Evolutionary conservation across 192 early-diverging fungal genomes (phyloP).

Genomic region (Cetraspora pellucida): DNA sequence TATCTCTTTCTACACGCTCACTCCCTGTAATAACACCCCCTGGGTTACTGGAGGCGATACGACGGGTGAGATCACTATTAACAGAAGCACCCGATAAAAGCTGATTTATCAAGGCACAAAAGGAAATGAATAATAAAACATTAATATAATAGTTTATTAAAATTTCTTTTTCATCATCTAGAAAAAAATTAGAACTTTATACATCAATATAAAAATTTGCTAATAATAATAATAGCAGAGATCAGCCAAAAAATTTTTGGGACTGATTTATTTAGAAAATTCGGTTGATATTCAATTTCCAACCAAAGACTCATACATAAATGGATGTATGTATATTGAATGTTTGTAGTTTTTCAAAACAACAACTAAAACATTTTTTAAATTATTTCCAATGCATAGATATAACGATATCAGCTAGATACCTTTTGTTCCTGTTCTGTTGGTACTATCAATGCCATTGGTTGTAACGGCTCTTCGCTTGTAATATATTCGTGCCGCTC

Average conservation of each 20-base stretch:
- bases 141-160: neutral
- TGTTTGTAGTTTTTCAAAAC: neutral
- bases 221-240: too few species aligned
- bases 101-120: neutral
- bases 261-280: too few species aligned
- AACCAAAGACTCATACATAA: too few species aligned
- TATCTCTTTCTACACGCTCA: slow-evolving; percentile 30
- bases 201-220: too few species aligned
- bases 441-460: slow-evolving; percentile 59
- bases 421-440: slow-evolving; percentile 70
- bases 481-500: slow-evolving; percentile 69
- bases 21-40: neutral
- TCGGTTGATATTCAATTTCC: too few species aligned
- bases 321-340: too few species aligned
- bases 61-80: slow-evolving; percentile 55
- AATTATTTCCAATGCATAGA: neutral
- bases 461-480: slow-evolving; percentile 57
- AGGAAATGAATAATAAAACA: neutral
- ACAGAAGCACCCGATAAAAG: slow-evolving; percentile 39
- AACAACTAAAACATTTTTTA: neutral
- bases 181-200: too few species aligned
- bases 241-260: too few species aligned
- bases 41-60: slow-evolving; percentile 39
- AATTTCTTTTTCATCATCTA: too few species aligned
- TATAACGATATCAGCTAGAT: neutral